Evolutionary conservation across 352 stramenopile species (phyloP).

Genomic region (Pythium chondricola): DNA sequence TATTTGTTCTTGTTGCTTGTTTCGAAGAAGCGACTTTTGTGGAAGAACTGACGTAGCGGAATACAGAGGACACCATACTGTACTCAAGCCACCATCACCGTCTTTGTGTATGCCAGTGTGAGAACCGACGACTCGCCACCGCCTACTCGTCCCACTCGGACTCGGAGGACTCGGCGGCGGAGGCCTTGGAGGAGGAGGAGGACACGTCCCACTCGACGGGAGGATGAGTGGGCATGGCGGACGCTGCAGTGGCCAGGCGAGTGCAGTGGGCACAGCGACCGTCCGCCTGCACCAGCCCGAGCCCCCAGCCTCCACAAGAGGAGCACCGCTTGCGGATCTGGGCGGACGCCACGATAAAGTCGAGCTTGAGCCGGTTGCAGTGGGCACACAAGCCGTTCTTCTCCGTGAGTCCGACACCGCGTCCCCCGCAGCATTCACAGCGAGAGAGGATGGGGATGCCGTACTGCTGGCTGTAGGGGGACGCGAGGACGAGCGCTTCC

Average conservation of each 20-base stretch:
- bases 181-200: slow-evolving; percentile 32
- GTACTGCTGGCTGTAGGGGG: slow-evolving; percentile 7
- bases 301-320: slow-evolving; percentile 48
- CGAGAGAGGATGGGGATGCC: slow-evolving; percentile 27
- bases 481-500: slow-evolving; percentile 8
- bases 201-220: slow-evolving; percentile 39
- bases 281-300: slow-evolving; percentile 39
- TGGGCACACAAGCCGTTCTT: slow-evolving; percentile 67
- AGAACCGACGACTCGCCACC: too few species aligned
- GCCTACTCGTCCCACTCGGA: slow-evolving; percentile 47
- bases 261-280: slow-evolving; percentile 52
- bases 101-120: too few species aligned
- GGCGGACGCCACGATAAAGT: slow-evolving; percentile 64
- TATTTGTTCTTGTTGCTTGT: too few species aligned
- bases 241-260: slow-evolving; percentile 8
- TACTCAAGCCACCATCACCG: not conserved
- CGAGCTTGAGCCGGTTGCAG: slow-evolving; percentile 60
- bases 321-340: slow-evolving; percentile 49
- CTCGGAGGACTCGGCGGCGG: slow-evolving; percentile 19
- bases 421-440: slow-evolving; percentile 46
- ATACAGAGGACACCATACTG: too few species aligned
- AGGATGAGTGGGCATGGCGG: not conserved
- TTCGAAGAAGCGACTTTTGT: too few species aligned
- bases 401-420: slow-evolving; percentile 52
- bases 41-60: too few species aligned